Percentiles rank a stretch among this genome's conserved stretches.
These are phyloP conservation scores for Sugiyamaella paludigena DNA, from an alignment of 1,139 yeast species.

Conservation along the genomic window DNA sequence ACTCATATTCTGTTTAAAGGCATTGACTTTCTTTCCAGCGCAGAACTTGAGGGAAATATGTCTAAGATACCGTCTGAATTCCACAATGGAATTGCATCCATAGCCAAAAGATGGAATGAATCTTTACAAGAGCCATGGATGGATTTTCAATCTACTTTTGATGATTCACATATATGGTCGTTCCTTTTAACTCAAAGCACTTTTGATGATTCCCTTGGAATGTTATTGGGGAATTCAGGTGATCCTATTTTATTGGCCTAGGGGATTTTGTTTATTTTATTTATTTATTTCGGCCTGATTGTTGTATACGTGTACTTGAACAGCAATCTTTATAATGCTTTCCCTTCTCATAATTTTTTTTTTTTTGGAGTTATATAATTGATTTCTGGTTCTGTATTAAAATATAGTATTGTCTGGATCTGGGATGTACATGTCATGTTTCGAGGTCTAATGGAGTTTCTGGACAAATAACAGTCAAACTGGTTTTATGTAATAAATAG, in stretches of 20 bases:
- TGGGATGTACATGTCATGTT: no score
- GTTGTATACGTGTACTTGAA: neutral
- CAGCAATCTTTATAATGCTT: no score
- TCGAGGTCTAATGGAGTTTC: no score
- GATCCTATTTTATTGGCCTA: conserved; percentile 3
- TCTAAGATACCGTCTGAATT: conserved; percentile 14
- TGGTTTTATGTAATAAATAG: neutral
- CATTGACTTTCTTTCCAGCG: conserved; percentile 12
- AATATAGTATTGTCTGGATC: no score
- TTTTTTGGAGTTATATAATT: neutral
- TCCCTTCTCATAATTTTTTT: neutral
- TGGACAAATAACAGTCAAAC: neutral
- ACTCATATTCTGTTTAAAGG: conserved; percentile 17
- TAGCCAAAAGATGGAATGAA: conserved; percentile 12
- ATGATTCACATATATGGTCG: conserved; percentile 12
- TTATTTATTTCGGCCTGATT: neutral
- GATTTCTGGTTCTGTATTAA: no score
- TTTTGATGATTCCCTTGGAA: conserved; percentile 10
- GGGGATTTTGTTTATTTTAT: neutral
- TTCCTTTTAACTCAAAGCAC: conserved; percentile 7
- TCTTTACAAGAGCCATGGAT: conserved; percentile 10
- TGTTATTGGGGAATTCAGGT: neutral
- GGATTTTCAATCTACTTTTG: conserved; percentile 9
- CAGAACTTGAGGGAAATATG: conserved; percentile 1
- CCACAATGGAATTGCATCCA: conserved; percentile 11